phyloP scores from a whole-genome alignment of 306 rosid genomes.

The Vicia faba region DNA sequence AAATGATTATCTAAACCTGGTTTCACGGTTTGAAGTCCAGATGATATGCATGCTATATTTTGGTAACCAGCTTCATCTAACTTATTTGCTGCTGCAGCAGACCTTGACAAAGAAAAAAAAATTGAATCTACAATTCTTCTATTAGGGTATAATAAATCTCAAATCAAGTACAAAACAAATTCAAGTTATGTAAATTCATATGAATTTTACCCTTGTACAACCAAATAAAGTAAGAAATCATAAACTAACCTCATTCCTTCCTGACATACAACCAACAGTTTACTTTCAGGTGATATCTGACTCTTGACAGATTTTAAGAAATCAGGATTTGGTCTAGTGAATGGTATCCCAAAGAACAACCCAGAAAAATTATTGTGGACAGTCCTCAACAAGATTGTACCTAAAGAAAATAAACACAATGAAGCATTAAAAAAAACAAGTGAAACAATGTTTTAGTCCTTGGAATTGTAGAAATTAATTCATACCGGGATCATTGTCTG shows the following conservation, averaged over 20 bases:
- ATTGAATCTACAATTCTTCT: conserved; percentile 26
- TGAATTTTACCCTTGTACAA: conserved; percentile 12
- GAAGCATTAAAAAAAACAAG: background rate
- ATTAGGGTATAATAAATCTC: conserved; percentile 8
- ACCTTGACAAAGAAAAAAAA: conserved; percentile 55
- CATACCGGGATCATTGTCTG: conserved; percentile 79
- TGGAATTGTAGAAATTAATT: conserved; percentile 1
- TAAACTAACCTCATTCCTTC: conserved; percentile 87
- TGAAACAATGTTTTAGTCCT: background rate
- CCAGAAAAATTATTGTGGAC: conserved; percentile 94
- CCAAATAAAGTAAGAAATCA: conserved; percentile 16
- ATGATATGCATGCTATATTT: conserved; percentile 75
- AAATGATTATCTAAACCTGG: conserved; percentile 57
- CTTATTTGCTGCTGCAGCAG: conserved; percentile 73
- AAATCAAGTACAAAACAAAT: background rate
- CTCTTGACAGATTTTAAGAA: conserved; percentile 72
- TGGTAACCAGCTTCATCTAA: conserved; percentile 79
- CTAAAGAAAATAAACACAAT: conserved; percentile 46
- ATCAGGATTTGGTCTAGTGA: conserved; percentile 81
- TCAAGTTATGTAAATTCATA: conserved; percentile 20
- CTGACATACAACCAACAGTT: conserved; percentile 84
- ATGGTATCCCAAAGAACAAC: conserved; percentile 79
- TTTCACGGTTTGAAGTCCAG: conserved; percentile 83
- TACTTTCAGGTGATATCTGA: conserved; percentile 65
- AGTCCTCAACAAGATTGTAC: conserved; percentile 81